Evolutionary conservation across 2,329 filamentous ascomycete genomes (phyloP), one percentile per base, ranked within the genome.

Genomic region (Blastomyces parvus): DNA sequence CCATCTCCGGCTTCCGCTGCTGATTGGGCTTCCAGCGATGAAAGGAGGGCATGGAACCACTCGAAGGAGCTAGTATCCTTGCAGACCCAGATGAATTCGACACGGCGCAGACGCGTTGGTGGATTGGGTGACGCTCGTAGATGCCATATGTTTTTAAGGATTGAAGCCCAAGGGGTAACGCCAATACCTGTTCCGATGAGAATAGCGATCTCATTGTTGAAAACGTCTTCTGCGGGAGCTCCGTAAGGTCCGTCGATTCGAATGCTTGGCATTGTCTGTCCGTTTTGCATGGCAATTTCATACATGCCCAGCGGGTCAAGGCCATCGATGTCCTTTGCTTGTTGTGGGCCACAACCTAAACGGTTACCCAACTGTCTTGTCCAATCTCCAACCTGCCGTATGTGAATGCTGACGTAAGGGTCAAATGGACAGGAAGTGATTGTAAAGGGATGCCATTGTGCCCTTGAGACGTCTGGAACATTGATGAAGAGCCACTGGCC

Each of bases 61-160:
- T 97, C 94, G 72, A 99, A 99, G 0, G 92, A 96, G 42, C 85
- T 89, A 0, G 92, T 96, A 72, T 97, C 92, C 76, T 90, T 94
- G 83, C 93, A 97, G 60, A 97, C 88, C 94, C 94, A 99, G 80
- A 99, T 95, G 78, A 99, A 99, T 76, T 99, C 94, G 40, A 99
- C 93, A 75, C 94, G 88, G 64, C 91, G 89, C 57, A 99, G 87
- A 72, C 93, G 90, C 59, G 85, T 86, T 1, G 93, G 92, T 30
- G 92, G 90, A 79, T 97, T 94, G 8, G 93, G 92, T 19, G 88
- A 86, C 67, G 94, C 88, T 66, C 94, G 91, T 71, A 96, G 83
- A 76, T 99, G 93, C 90, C 92, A 99, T 77, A 99, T 97, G 76
- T 96, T 97, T 81, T 99, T 99, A 68, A 93, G 82, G 69, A 93